These are phyloP conservation scores for Cyclanthera cordifolia DNA, from an alignment of 306 rosid genomes.

Conservation along the genomic window DNA sequence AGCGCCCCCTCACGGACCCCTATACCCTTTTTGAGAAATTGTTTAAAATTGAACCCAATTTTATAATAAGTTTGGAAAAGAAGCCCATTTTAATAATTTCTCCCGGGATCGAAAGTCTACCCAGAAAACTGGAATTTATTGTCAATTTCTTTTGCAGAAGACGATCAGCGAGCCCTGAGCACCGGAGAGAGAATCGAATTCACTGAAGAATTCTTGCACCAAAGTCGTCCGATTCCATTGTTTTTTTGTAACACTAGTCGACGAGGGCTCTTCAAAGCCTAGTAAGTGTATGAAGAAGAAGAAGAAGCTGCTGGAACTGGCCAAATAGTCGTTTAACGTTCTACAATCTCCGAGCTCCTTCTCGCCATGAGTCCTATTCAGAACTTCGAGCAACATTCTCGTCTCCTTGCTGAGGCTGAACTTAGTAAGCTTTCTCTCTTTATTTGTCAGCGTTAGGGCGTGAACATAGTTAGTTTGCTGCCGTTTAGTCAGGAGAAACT, in stretches of 20 bases:
- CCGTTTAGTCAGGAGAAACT: background rate
- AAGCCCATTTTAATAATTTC: too few species aligned
- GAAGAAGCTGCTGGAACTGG: slow-evolving; percentile 7
- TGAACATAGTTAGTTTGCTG: background rate
- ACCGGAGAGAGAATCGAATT: background rate
- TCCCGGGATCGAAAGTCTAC: slow-evolving; percentile 11
- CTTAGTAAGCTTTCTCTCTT: slow-evolving; percentile 33
- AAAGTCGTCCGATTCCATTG: background rate
- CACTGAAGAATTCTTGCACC: background rate
- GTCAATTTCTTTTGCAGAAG: too few species aligned
- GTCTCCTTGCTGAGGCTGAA: slow-evolving; percentile 62
- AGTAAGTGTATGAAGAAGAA: slow-evolving; percentile 4
- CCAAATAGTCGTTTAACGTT: background rate
- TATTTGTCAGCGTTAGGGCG: background rate
- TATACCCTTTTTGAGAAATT: too few species aligned
- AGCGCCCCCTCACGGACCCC: too few species aligned
- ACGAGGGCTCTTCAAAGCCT: background rate
- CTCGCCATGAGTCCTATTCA: slow-evolving; percentile 78
- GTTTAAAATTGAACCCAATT: too few species aligned
- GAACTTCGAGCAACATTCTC: slow-evolving; percentile 87
- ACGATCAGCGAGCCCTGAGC: slow-evolving; percentile 9
- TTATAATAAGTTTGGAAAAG: too few species aligned
- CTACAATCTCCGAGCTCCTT: background rate
- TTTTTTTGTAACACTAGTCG: background rate
- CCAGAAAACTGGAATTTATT: background rate